These are phyloP conservation scores for Aspergillus aculeatus DNA, from an alignment of 2,329 filamentous ascomycete species.

Conservation along the genomic window DNA sequence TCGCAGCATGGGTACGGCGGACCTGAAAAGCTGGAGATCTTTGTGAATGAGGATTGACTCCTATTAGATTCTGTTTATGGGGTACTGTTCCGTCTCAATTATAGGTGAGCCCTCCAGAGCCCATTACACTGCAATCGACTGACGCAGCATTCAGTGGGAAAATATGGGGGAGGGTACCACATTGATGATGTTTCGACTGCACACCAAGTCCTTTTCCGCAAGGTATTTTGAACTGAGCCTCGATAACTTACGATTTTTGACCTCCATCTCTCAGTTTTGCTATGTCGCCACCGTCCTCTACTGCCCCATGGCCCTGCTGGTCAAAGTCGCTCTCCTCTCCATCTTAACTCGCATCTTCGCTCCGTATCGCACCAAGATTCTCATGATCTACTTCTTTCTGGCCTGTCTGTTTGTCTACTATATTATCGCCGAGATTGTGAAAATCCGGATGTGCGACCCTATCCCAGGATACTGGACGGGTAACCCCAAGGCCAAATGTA, in stretches of 20 bases:
- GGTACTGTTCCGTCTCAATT: constrained; percentile 34
- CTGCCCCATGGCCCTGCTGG: constrained; percentile 41
- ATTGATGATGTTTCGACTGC: constrained; percentile 23
- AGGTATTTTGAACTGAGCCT: constrained; percentile 16
- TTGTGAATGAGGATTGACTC: neutral
- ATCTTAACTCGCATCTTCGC: constrained; percentile 41
- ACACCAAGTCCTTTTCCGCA: constrained; percentile 26
- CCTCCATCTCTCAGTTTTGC: constrained; percentile 22
- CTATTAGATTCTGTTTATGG: constrained; percentile 31
- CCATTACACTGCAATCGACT: neutral
- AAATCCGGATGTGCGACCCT: constrained; percentile 40
- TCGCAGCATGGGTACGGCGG: constrained; percentile 23
- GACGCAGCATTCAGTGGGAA: constrained; percentile 23
- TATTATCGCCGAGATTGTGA: constrained; percentile 35
- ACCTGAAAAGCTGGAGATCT: neutral
- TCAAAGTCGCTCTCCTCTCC: constrained; percentile 39
- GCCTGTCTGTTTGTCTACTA: constrained; percentile 38
- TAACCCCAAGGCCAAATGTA: constrained; percentile 26
- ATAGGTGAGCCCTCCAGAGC: constrained; percentile 19
- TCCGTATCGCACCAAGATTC: constrained; percentile 34
- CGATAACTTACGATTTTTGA: neutral
- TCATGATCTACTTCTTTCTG: constrained; percentile 38
- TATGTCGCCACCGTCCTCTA: constrained; percentile 42
- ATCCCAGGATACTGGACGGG: constrained; percentile 37
- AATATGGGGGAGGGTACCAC: constrained; percentile 39